Evolutionary conservation across 805 yeast species (phyloP).

Genomic region (Candida vartiovaarae): DNA sequence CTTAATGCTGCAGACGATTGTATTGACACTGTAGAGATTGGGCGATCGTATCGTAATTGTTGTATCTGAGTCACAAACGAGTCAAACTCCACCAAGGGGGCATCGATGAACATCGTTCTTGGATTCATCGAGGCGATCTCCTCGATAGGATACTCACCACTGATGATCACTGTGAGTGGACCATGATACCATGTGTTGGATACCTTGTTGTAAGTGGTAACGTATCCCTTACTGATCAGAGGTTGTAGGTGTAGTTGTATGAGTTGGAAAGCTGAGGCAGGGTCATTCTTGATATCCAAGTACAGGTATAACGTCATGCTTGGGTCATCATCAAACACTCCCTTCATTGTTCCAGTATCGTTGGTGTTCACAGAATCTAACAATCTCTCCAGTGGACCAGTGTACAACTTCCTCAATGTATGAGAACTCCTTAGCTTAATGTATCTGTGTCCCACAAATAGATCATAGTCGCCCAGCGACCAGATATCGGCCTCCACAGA

Average conservation of each 20-base stretch:
- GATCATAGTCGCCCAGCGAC: constrained; percentile 25
- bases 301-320: constrained; percentile 50
- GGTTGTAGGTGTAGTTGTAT: constrained; percentile 40
- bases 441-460: constrained; percentile 60
- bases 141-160: constrained; percentile 56
- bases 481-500: constrained; percentile 67
- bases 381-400: constrained; percentile 43
- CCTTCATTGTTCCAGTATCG: background rate
- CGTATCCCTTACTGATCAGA: constrained; percentile 40
- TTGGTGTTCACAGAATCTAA: constrained; percentile 34
- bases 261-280: constrained; percentile 35
- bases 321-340: constrained; percentile 30
- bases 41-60: background rate
- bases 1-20: constrained; percentile 39
- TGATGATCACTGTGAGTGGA: constrained; percentile 56
- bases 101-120: constrained; percentile 29
- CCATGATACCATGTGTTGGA: constrained; percentile 33
- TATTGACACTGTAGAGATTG: constrained; percentile 21
- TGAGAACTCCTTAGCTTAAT: constrained; percentile 34
- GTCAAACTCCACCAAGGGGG: constrained; percentile 30
- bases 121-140: constrained; percentile 17
- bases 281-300: constrained; percentile 57
- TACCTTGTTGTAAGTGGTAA: constrained; percentile 40
- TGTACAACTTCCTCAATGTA: constrained; percentile 44
- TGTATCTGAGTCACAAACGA: background rate